Percentiles rank a stretch among this genome's conserved stretches.
These are phyloP conservation scores for Sordaria brevicollis DNA, from an alignment of 495 filamentous ascomycete species.

Conservation along the genomic window DNA sequence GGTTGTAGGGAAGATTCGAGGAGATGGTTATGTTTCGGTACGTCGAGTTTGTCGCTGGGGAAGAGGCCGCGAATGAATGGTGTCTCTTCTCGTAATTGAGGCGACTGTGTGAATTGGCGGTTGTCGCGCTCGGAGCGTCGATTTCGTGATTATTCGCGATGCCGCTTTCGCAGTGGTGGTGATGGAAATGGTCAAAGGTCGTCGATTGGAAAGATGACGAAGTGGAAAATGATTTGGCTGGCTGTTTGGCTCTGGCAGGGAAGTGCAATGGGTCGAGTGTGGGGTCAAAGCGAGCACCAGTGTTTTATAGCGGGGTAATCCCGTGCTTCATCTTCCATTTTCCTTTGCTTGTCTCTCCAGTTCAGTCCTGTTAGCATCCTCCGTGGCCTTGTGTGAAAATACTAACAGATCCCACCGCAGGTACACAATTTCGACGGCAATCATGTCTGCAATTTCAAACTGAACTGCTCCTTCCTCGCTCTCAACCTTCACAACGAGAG, in stretches of 20 bases:
- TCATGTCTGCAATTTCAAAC: no score
- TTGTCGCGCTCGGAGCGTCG: neutral
- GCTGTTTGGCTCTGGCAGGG: neutral
- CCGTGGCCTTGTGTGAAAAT: no score
- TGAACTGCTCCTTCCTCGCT: no score
- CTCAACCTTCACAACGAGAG: no score
- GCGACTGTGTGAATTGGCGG: neutral
- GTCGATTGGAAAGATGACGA: neutral
- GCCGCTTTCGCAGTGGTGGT: neutral
- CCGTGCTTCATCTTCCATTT: no score
- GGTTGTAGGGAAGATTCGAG: neutral
- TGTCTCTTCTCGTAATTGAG: neutral
- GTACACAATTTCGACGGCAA: no score
- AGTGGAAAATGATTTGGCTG: neutral
- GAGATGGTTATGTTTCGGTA: neutral
- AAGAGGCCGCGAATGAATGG: neutral
- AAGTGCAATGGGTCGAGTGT: neutral
- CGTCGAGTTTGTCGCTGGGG: neutral
- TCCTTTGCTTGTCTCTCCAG: no score
- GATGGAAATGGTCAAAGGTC: neutral
- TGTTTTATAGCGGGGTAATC: neutral
- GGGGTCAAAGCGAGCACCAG: neutral
- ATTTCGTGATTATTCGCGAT: neutral
- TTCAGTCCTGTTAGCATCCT: no score
- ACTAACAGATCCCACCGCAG: no score